phyloP scores from a whole-genome alignment of 495 filamentous ascomycete species.

The Trichoderma reesei region DNA sequence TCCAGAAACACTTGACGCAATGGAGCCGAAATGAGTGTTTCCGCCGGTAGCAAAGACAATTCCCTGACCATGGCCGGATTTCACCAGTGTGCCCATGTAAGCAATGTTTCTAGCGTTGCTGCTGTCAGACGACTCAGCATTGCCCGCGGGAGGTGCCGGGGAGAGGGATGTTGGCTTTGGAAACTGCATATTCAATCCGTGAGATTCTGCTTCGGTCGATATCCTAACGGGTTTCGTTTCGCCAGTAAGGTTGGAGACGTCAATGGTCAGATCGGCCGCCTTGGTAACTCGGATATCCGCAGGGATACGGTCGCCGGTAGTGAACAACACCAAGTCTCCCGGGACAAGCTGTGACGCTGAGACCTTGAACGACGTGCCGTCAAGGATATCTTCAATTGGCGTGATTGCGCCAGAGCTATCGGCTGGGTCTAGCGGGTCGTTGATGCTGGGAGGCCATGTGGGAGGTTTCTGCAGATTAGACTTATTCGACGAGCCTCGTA shows the following conservation, averaged over 20 bases:
- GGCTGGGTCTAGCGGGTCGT: conserved; percentile 18
- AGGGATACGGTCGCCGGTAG: conserved; percentile 91
- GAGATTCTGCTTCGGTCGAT: conserved; percentile 57
- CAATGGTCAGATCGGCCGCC: conserved; percentile 78
- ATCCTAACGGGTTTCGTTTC: conserved; percentile 91
- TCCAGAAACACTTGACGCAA: conserved; percentile 80
- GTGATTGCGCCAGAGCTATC: conserved; percentile 25
- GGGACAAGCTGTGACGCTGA: conserved; percentile 79
- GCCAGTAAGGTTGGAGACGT: conserved; percentile 94
- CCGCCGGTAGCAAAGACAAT: conserved; percentile 90
- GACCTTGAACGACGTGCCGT: conserved; percentile 70
- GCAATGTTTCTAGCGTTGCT: conserved; percentile 62
- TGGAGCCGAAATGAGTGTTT: conserved; percentile 92
- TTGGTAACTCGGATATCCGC: conserved; percentile 92
- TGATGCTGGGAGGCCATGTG: conserved; percentile 35
- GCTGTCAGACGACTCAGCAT: conserved; percentile 17
- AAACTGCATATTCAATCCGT: conserved; percentile 18
- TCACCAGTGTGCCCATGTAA: conserved; percentile 96
- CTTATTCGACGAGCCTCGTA: conserved; percentile 47
- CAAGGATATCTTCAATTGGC: conserved; percentile 44
- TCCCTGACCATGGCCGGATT: conserved; percentile 90
- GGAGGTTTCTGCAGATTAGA: conserved; percentile 22
- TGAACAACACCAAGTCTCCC: conserved; percentile 85
- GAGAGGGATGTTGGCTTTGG: conserved; percentile 28
- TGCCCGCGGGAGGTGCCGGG: conserved; percentile 14